Evolutionary conservation across 1,139 yeast genomes (phyloP), one percentile per base, ranked within the genome.

Genomic region (Suhomyces taliae): DNA sequence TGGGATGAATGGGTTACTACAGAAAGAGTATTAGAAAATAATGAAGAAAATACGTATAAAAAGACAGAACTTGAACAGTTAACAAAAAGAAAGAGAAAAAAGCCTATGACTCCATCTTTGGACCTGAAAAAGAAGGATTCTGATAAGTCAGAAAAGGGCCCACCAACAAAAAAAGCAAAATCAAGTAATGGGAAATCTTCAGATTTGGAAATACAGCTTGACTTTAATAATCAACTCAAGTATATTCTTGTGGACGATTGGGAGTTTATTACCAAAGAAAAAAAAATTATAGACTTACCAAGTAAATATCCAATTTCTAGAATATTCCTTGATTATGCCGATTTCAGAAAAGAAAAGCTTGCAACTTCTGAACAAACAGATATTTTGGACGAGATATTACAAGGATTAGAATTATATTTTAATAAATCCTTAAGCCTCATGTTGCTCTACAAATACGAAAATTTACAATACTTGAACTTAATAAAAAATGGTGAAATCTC

Each of bases 1-100:
- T 91, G 97, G 97, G 98, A 93, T 63, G 99, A 93, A 64, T 93
- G 99, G 99, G 95, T 93, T 0, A 78, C 82, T 0, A 66, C 69
- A 8, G 85, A 81, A 43, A 72, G 98, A 37, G 78, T 91, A 9
- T 70, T 89, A 61, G 85, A 82, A 53, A 75, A 77, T 61, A 87
- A 78, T 44, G 86, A 83, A 38, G 95, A 85, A 54, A 90, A 87
- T 60, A 60, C 85, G 46, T 71, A 76, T 49, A 69, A 82, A 44
- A 90, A 87, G 61, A 79, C 82, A 54, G 85, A 83, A 53, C 70
- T 90, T 57, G 82, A 79, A 55, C 77, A 58, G 65, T 69, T 53
- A 65, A 74, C 50, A 34, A 54, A 52, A 47, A 54, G 52, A 47
- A 59, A 51, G 48, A 52, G 52, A 39, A 50, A 44, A 27, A 47